Base-by-base conservation (phyloP, 768 basidiomycete species). In the Crucibulum laeve region DNA sequence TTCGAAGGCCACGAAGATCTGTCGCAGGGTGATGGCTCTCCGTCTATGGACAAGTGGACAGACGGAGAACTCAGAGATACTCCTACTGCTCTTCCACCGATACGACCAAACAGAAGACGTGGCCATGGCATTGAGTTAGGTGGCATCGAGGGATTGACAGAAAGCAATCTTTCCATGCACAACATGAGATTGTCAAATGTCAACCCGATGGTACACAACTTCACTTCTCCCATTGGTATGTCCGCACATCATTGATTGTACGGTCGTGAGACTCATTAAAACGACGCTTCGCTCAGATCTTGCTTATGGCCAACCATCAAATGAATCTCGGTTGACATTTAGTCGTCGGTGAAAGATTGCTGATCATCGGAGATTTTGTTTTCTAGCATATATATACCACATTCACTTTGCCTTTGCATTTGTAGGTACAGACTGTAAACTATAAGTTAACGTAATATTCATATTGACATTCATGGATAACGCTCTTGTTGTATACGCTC, bases 181-280 rank as follows among this genome's bases (percentile, higher is more conserved):
- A 71, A 71, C 49, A 40, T 63, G 44, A 53, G 60, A 21, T 41
- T 49, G 21, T 61, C 62, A 21, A 67, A 60, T 43, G 45, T 72
- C 42, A 74, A 80, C 48, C 75, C 71, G 32, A 61, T 83, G 62
- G 71, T 86, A 38, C 69, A 79, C 49, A 76, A 78, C 49, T 87
- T 79, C 64, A 82, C 73, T 34, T 85, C 82, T 18, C 85, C 85
- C 1, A 81, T 87, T 41, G 79, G 84, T 87, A 47, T 15, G 70
- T 62, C 26, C 36, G 32, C 33, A 26, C 44, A 3, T 42, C 17
- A n/a, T n/a, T n/a, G n/a, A n/a, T n/a, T 30, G 10, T 15, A 17
- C 40, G 15, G 18, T 13, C 30, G 18, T 41, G 41, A 23, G 25
- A 32, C 18, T 43, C 34, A 14, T n/a, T 11, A 7, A 19, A 18